Evolutionary conservation across 2,329 filamentous ascomycete genomes (phyloP).

Genomic region (Calonectria pauciramosa): DNA sequence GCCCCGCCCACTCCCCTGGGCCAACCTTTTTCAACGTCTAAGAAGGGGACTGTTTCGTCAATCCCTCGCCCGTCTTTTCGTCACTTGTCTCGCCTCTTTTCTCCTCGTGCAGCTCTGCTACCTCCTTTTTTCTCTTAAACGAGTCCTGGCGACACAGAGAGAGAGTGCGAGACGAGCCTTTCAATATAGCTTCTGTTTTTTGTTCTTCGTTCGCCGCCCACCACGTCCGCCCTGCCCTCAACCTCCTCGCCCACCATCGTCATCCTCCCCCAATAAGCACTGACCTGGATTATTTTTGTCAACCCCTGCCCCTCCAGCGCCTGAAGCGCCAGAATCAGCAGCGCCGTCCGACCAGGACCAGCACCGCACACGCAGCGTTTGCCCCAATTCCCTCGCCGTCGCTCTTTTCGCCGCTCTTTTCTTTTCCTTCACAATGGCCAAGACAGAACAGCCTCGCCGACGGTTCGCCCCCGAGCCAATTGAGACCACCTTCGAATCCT

Average conservation of each 20-base stretch:
- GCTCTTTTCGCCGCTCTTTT: conserved; percentile 46
- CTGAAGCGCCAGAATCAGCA: conserved; percentile 23
- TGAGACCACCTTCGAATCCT: conserved; percentile 77
- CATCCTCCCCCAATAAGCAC: conserved; percentile 13
- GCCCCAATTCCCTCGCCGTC: conserved; percentile 19
- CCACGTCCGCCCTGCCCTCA: not conserved
- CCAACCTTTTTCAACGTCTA: conserved; percentile 27
- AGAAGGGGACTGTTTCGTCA: conserved; percentile 17
- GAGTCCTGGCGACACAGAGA: conserved; percentile 12
- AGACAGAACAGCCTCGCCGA: conserved; percentile 60
- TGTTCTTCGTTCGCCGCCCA: not conserved
- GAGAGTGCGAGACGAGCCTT: not conserved
- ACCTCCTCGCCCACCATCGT: conserved; percentile 4
- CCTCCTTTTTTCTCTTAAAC: not conserved
- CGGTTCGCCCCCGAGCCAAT: conserved; percentile 79
- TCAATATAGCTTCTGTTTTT: not conserved
- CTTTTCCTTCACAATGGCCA: conserved; percentile 56
- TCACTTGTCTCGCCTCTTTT: not conserved
- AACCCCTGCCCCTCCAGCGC: conserved; percentile 41
- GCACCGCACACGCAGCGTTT: conserved; percentile 15
- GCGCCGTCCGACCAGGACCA: conserved; percentile 23
- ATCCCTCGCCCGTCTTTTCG: conserved; percentile 3
- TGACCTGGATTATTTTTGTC: conserved; percentile 37
- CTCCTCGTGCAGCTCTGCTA: conserved; percentile 1
- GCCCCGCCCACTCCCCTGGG: conserved; percentile 21